Conservation (phyloP, 2,329 filamentous ascomycete species). For the Mariannaea sp. region DNA sequence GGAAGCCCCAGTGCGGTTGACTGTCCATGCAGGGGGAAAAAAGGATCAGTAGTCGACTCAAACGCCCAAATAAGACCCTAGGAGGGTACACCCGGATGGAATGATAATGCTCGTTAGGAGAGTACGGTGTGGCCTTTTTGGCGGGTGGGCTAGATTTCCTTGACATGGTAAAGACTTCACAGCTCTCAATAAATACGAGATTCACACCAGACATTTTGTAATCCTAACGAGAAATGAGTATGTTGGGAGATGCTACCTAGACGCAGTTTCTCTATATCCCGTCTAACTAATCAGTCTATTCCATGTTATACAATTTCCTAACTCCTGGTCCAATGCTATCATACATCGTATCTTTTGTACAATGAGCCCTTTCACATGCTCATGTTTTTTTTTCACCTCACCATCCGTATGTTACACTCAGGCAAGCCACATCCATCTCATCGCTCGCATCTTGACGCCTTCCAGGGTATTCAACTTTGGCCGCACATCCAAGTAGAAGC, state of each 20-base stretch:
- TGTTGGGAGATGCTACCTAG: constrained; percentile 30
- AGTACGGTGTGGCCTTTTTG: no score
- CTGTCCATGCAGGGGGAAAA: constrained; percentile 26
- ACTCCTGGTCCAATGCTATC: constrained; percentile 31
- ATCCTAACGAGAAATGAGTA: no score
- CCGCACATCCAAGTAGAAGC: constrained; percentile 70
- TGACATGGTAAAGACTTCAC: no score
- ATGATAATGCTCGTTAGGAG: no score
- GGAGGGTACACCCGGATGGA: no score
- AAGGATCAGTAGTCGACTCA: constrained; percentile 42
- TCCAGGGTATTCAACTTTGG: constrained; percentile 72
- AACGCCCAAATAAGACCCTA: no score
- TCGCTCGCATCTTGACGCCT: constrained; percentile 68
- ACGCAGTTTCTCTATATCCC: constrained; percentile 13
- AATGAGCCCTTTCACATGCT: background rate
- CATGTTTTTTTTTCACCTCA: background rate
- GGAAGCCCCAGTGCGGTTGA: constrained; percentile 42
- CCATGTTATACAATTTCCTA: constrained; percentile 34
- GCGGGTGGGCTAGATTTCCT: background rate
- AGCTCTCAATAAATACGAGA: no score
- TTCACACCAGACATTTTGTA: no score
- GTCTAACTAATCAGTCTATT: constrained; percentile 16
- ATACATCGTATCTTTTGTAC: constrained; percentile 32
- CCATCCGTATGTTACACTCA: constrained; percentile 35
- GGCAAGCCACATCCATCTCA: constrained; percentile 55